Evolutionary conservation across 2,329 filamentous ascomycete species (phyloP).

Genomic region (Aspergillus sp.): DNA sequence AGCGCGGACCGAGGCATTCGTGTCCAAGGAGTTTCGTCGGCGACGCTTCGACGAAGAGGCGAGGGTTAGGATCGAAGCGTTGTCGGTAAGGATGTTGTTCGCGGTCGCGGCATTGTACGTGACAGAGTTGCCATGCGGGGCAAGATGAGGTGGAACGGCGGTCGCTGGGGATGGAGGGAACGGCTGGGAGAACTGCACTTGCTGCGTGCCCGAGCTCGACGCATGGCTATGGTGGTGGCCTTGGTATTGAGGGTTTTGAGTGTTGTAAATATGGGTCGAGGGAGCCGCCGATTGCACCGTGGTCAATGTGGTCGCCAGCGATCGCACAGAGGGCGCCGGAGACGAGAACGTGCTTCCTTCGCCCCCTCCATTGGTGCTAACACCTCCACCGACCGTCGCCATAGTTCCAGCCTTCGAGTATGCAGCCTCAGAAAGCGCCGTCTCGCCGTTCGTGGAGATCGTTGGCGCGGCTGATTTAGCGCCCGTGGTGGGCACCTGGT

Average conservation of each 20-base stretch:
- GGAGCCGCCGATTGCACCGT: slow-evolving; percentile 64
- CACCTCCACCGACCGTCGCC: slow-evolving; percentile 60
- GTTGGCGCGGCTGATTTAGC: slow-evolving; percentile 76
- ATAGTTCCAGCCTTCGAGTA: slow-evolving; percentile 80
- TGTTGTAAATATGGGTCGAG: slow-evolving; percentile 46
- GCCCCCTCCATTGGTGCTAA: slow-evolving; percentile 66
- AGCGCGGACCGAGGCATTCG: slow-evolving; percentile 66
- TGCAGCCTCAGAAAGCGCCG: slow-evolving; percentile 69
- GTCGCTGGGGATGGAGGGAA: slow-evolving; percentile 60
- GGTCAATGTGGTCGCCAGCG: slow-evolving; percentile 64
- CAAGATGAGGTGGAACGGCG: slow-evolving; percentile 61
- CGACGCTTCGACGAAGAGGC: slow-evolving; percentile 65
- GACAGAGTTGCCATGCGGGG: slow-evolving; percentile 51
- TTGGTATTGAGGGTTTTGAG: slow-evolving; percentile 29
- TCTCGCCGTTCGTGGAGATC: slow-evolving; percentile 78
- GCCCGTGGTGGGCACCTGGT: slow-evolving; percentile 60
- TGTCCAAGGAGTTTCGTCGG: slow-evolving; percentile 63
- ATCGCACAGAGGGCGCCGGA: slow-evolving; percentile 63
- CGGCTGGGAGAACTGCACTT: slow-evolving; percentile 59
- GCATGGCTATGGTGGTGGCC: slow-evolving; percentile 35
- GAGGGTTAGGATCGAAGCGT: slow-evolving; percentile 65
- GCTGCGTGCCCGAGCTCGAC: slow-evolving; percentile 36
- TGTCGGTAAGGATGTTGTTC: slow-evolving; percentile 64
- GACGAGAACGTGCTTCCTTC: slow-evolving; percentile 67
- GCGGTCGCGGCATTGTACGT: slow-evolving; percentile 63